phyloP scores from a whole-genome alignment of 2,329 filamentous ascomycete genomes.

The Aureobasidium sp. region DNA sequence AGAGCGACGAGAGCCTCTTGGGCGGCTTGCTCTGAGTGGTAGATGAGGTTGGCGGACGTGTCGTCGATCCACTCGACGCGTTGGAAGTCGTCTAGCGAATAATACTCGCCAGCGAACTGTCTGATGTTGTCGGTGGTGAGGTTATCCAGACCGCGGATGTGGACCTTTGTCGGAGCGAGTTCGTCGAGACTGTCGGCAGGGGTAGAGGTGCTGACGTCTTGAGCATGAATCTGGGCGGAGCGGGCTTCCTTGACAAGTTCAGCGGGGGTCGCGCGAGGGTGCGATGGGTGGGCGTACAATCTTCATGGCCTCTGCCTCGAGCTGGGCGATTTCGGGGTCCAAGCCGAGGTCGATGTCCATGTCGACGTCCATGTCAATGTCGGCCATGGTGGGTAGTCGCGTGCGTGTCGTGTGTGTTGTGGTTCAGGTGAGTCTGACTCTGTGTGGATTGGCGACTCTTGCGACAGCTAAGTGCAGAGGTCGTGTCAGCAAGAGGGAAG shows the following conservation, averaged over 20 bases:
- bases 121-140: conserved; percentile 76
- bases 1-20: conserved; percentile 47
- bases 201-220: conserved; percentile 23
- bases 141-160: conserved; percentile 75
- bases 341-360: conserved; percentile 24
- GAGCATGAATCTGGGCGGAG: conserved; percentile 27
- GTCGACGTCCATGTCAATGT: conserved; percentile 28
- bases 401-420: not conserved
- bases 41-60: conserved; percentile 79
- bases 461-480: conserved; percentile 13
- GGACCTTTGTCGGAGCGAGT: conserved; percentile 58
- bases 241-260: conserved; percentile 20
- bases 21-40: conserved; percentile 51
- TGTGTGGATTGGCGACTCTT: not conserved
- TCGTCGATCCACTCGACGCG: conserved; percentile 94
- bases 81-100: conserved; percentile 46
- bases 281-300: conserved; percentile 10
- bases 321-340: conserved; percentile 27
- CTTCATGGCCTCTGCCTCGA: conserved; percentile 26
- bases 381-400: conserved; percentile 22
- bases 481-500: not conserved
- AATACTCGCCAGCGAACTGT: conserved; percentile 61
- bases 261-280: not conserved
- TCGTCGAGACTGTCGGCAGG: conserved; percentile 26
- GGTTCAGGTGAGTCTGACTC: not conserved